These are phyloP conservation scores for Syzygium jambos DNA, from an alignment of 345 rosid genomes.

Conservation along the genomic window DNA sequence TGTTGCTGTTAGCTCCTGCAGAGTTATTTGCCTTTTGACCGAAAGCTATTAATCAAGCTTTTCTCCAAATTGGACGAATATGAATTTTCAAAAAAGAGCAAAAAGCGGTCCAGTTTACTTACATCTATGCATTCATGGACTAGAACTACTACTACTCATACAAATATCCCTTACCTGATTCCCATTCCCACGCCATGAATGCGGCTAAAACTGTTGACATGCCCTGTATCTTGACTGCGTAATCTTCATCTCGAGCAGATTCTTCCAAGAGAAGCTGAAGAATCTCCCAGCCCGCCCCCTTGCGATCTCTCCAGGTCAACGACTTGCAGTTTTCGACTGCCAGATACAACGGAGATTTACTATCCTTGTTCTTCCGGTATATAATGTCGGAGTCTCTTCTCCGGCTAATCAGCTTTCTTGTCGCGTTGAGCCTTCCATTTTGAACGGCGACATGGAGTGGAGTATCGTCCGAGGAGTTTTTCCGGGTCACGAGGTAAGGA, in stretches of 20 bases:
- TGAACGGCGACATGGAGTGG: too few species aligned
- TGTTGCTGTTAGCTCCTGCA: neutral
- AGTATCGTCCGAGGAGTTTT: too few species aligned
- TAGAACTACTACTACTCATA: neutral
- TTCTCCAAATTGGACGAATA: neutral
- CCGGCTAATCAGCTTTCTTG: accelerated
- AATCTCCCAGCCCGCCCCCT: accelerated
- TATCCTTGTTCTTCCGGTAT: neutral
- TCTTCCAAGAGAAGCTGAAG: neutral
- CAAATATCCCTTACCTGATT: neutral
- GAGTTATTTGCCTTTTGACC: neutral
- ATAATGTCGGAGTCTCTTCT: neutral
- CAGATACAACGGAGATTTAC: neutral
- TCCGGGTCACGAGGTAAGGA: too few species aligned
- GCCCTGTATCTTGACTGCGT: neutral
- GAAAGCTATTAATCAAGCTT: neutral
- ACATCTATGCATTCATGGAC: neutral
- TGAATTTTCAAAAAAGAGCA: neutral
- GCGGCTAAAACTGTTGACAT: neutral
- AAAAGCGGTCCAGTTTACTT: neutral
- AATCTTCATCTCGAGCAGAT: neutral
- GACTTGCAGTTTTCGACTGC: neutral
- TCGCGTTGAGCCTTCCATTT: too few species aligned
- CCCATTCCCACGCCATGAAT: too few species aligned
- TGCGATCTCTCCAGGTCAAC: accelerated